These are phyloP conservation scores for Corylus americana DNA, from an alignment of 306 rosid species.

Conservation along the genomic window DNA sequence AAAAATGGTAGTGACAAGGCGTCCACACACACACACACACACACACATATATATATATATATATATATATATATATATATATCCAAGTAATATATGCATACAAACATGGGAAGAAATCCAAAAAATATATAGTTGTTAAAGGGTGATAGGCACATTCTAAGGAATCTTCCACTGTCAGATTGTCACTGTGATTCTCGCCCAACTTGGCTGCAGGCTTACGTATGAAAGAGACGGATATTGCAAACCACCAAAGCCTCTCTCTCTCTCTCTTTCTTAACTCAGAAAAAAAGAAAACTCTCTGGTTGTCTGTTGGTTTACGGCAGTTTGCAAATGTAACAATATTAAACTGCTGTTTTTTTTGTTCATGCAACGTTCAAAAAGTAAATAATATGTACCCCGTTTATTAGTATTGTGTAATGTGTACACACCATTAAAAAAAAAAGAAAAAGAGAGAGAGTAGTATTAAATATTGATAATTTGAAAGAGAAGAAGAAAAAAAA, in stretches of 20 bases:
- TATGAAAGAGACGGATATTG: constrained; percentile 15
- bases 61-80: background rate
- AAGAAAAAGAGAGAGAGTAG: no score
- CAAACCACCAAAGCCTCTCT: constrained; percentile 23
- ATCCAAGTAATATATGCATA: constrained; percentile 7
- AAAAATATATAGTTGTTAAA: constrained; percentile 10
- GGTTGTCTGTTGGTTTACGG: background rate
- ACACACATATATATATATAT: background rate
- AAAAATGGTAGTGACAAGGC: background rate
- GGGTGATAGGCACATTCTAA: constrained; percentile 17
- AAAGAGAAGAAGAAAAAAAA: no score
- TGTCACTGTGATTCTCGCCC: constrained; percentile 11
- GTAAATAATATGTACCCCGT: no score
- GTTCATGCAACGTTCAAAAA: no score
- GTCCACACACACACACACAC: no score
- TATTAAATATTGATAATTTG: no score
- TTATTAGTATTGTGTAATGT: no score
- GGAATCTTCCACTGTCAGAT: constrained; percentile 20
- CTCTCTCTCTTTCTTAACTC: background rate
- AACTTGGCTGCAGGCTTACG: background rate
- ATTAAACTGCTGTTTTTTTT: background rate
- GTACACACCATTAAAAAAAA: no score
- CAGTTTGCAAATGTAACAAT: background rate
- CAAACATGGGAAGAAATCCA: background rate
- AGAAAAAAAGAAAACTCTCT: background rate